Conservation (phyloP, 1,284 basidiomycete genomes). For the Irpex rosettiformis region DNA sequence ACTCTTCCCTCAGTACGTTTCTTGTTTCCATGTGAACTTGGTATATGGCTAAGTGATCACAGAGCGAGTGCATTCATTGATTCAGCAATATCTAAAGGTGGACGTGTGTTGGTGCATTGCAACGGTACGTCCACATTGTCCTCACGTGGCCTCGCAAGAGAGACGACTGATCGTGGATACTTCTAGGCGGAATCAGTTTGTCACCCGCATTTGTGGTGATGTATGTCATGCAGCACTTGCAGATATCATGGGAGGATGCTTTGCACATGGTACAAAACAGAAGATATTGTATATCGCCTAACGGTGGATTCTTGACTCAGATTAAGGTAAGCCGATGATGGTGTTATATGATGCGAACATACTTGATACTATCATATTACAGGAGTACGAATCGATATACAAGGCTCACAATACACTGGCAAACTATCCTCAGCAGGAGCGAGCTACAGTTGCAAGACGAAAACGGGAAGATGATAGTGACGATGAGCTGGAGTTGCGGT, state of each 20-base stretch:
- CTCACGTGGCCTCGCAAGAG: neutral
- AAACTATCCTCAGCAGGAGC: constrained; percentile 41
- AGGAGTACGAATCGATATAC: constrained; percentile 92
- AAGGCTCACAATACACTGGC: constrained; percentile 67
- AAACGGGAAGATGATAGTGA: constrained; percentile 65
- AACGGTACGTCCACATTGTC: constrained; percentile 56
- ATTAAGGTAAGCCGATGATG: constrained; percentile 61
- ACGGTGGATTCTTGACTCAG: constrained; percentile 83
- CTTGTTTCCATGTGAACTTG: neutral
- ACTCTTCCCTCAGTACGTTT: constrained; percentile 68
- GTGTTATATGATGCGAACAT: neutral
- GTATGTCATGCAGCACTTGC: constrained; percentile 85
- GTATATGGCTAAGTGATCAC: neutral
- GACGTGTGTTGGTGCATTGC: constrained; percentile 86
- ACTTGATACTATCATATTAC: constrained; percentile 2
- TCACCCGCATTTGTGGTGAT: constrained; percentile 89
- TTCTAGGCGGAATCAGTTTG: constrained; percentile 78
- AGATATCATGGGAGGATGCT: constrained; percentile 81
- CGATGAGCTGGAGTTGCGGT: constrained; percentile 57
- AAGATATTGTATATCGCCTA: constrained; percentile 87
- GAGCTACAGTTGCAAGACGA: constrained; percentile 47
- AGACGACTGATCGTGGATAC: neutral
- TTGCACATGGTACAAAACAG: constrained; percentile 84
- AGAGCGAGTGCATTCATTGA: constrained; percentile 83
- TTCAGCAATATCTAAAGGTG: constrained; percentile 59